These are phyloP conservation scores for Neurospora tetraspora DNA, from an alignment of 495 filamentous ascomycete genomes.

Conservation along the genomic window DNA sequence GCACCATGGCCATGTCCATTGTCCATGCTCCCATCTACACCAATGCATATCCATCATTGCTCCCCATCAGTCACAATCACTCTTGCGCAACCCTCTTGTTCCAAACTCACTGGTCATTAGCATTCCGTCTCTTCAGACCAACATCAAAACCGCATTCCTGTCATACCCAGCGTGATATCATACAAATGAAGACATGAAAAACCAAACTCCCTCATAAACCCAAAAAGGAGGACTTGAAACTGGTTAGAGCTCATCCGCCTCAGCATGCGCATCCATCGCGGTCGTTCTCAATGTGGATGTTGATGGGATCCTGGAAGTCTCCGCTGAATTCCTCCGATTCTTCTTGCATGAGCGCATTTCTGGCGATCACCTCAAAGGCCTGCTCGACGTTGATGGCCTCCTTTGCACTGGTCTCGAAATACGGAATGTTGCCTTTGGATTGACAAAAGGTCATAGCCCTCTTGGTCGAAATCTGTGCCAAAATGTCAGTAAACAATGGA, in stretches of 20 bases:
- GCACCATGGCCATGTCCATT: constrained; percentile 2
- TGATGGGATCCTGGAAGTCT: constrained; percentile 94
- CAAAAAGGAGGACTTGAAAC: background rate
- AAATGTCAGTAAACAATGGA: constrained; percentile 6
- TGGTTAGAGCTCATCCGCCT: background rate
- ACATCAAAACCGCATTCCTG: constrained; percentile 10
- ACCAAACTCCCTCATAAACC: background rate
- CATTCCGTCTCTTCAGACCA: constrained; percentile 4
- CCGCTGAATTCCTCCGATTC: constrained; percentile 87
- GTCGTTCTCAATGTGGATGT: constrained; percentile 88
- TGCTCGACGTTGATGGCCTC: constrained; percentile 98
- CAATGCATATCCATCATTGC: constrained; percentile 9
- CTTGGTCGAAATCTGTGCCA: constrained; percentile 71
- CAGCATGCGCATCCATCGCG: constrained; percentile 87
- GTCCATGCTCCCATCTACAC: constrained; percentile 6
- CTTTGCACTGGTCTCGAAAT: constrained; percentile 98
- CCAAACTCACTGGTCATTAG: constrained; percentile 1
- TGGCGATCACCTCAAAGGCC: constrained; percentile 98
- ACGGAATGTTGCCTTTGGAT: constrained; percentile 92
- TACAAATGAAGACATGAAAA: constrained; percentile 13
- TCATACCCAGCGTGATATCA: constrained; percentile 22
- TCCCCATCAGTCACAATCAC: background rate
- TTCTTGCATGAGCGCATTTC: constrained; percentile 91
- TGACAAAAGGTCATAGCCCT: constrained; percentile 95
- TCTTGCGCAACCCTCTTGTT: background rate